A percentile compares a stretch with the other conserved stretches of the same genome.
Conservation (phyloP, 208 protist species). For the Leptomonas pyrrhocoris region DNA sequence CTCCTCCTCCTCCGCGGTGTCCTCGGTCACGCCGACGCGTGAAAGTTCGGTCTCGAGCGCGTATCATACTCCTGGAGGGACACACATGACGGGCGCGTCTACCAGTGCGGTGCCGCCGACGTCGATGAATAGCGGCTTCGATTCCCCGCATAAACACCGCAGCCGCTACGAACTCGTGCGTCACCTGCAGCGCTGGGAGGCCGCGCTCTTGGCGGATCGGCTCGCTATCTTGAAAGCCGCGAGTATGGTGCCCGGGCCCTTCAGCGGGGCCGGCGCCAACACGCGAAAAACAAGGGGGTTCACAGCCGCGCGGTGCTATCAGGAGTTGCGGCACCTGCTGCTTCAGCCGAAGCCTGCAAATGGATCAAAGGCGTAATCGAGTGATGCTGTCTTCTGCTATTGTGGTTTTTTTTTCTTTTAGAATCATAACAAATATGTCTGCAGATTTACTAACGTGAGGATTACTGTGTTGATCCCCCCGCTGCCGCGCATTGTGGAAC, state of each 20-base stretch:
- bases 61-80: background rate
- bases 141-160: conserved; percentile 26
- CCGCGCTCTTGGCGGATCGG: conserved; percentile 33
- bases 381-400: background rate
- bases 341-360: conserved; percentile 15
- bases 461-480: too few relatives aligned
- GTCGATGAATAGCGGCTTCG: background rate
- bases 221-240: conserved; percentile 33
- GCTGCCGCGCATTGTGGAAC: too few relatives aligned
- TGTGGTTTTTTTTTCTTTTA: background rate
- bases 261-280: conserved; percentile 25
- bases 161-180: conserved; percentile 57
- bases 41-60: conserved; percentile 14
- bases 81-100: too few relatives aligned
- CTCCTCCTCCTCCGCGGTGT: background rate
- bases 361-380: background rate
- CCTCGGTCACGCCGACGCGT: conserved; percentile 15
- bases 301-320: conserved; percentile 19
- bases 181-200: conserved; percentile 59
- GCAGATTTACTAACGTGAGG: too few relatives aligned
- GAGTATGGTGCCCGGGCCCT: conserved; percentile 14
- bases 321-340: conserved; percentile 33
- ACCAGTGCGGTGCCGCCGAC: too few relatives aligned
- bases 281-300: conserved; percentile 7
- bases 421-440: too few relatives aligned